Evolutionary conservation across 2,329 filamentous ascomycete genomes (phyloP).

Genomic region (Chrysosporium keratinophilum): DNA sequence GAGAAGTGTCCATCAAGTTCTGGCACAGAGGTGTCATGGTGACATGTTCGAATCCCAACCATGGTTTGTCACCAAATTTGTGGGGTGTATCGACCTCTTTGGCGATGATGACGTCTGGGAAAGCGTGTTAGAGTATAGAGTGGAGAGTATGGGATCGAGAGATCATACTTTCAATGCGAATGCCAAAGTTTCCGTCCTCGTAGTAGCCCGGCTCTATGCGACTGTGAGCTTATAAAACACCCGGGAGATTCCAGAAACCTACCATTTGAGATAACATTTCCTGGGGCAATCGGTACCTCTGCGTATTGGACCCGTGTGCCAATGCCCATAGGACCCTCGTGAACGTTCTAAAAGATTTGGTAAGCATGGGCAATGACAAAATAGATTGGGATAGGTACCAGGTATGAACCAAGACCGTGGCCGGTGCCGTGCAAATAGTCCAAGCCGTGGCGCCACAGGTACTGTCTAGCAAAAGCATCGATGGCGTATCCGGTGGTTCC

Average conservation of each 20-base stretch:
- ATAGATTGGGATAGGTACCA: conserved; percentile 34
- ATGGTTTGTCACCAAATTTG: conserved; percentile 87
- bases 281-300: conserved; percentile 78
- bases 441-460: conserved; percentile 82
- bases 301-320: conserved; percentile 84
- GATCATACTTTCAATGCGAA: conserved; percentile 70
- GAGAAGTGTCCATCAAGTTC: conserved; percentile 65
- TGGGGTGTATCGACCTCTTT: conserved; percentile 77
- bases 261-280: conserved; percentile 84
- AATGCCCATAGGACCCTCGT: conserved; percentile 94
- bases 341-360: conserved; percentile 55
- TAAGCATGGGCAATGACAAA: conserved; percentile 15
- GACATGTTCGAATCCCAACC: conserved; percentile 89
- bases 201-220: conserved; percentile 78
- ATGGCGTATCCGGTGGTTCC: conserved; percentile 89
- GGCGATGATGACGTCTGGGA: conserved; percentile 68
- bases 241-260: conserved; percentile 11
- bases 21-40: conserved; percentile 94
- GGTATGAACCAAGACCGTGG: conserved; percentile 85
- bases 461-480: conserved; percentile 78
- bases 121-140: conserved; percentile 1
- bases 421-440: conserved; percentile 96
- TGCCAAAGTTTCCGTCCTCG: conserved; percentile 87
- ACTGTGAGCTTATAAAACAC: conserved; percentile 13
- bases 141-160: neutral